phyloP scores from a whole-genome alignment of 495 filamentous ascomycete genomes.

The Oleoguttula mirabilis region DNA sequence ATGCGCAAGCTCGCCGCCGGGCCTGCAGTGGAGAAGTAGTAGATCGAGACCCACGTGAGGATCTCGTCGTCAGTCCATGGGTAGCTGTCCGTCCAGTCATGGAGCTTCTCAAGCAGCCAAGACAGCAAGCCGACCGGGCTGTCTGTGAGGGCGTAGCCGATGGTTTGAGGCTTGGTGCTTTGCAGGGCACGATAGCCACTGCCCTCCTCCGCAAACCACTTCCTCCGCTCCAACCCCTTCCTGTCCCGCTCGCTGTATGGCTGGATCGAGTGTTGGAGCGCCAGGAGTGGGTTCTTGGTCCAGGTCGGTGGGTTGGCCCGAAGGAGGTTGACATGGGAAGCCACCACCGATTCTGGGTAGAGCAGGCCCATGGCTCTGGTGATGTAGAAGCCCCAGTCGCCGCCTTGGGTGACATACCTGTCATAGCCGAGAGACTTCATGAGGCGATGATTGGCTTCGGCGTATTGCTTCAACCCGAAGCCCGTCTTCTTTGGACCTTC shows the following conservation, averaged over 20 bases:
- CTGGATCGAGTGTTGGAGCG: slow-evolving; percentile 32
- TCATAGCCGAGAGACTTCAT: slow-evolving; percentile 58
- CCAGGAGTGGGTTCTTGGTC: slow-evolving; percentile 32
- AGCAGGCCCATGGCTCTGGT: slow-evolving; percentile 44
- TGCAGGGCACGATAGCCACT: slow-evolving; percentile 45
- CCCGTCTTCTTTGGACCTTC: slow-evolving; percentile 40
- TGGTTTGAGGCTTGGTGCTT: slow-evolving; percentile 51
- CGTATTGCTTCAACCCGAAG: slow-evolving; percentile 49
- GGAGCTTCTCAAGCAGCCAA: slow-evolving; percentile 61
- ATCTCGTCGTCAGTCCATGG: slow-evolving; percentile 58
- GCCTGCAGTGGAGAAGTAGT: slow-evolving; percentile 46
- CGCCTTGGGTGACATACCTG: slow-evolving; percentile 54
- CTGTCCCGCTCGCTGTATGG: slow-evolving; percentile 26
- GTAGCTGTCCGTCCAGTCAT: slow-evolving; percentile 55
- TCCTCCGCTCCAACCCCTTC: slow-evolving; percentile 28
- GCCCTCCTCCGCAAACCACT: slow-evolving; percentile 43
- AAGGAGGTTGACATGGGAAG: slow-evolving; percentile 55
- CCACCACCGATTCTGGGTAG: slow-evolving; percentile 45
- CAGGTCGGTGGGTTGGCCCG: slow-evolving; percentile 28
- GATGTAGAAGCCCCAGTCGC: slow-evolving; percentile 57
- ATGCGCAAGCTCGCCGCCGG: slow-evolving; percentile 45
- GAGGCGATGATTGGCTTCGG: slow-evolving; percentile 39
- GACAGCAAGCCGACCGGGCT: slow-evolving; percentile 50
- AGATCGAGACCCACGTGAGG: slow-evolving; percentile 53
- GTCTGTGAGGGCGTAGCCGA: slow-evolving; percentile 45